Percentiles rank a stretch among this genome's conserved stretches.
phyloP scores from a whole-genome alignment of 371 early-diverging fungal genomes.

The Circinella minor region DNA sequence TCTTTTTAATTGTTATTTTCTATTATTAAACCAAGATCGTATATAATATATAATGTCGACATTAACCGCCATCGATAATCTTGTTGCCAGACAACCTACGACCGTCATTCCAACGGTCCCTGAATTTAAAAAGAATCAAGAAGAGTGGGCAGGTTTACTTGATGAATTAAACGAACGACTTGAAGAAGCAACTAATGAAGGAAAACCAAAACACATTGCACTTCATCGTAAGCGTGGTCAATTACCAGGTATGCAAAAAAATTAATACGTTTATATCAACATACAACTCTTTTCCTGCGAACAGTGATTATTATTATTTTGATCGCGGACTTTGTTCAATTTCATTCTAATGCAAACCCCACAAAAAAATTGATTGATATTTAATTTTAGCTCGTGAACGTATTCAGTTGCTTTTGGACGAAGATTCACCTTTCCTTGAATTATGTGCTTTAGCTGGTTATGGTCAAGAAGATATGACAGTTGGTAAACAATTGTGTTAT shows the following conservation, averaged over 20 bases:
- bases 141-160: conserved; percentile 62
- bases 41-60: conserved; percentile 34
- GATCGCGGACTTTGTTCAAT: background rate
- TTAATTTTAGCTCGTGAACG: conserved; percentile 69
- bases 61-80: conserved; percentile 35
- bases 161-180: conserved; percentile 61
- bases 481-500: conserved; percentile 35
- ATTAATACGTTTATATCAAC: background rate
- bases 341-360: background rate
- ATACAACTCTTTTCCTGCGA: too few species aligned
- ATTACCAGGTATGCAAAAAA: conserved; percentile 57
- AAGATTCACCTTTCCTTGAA: conserved; percentile 78
- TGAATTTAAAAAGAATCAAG: conserved; percentile 64
- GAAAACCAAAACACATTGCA: conserved; percentile 58
- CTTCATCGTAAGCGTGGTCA: conserved; percentile 70
- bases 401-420: conserved; percentile 70
- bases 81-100: conserved; percentile 44
- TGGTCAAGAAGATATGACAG: conserved; percentile 73
- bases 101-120: conserved; percentile 38
- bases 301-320: too few species aligned
- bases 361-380: conserved; percentile 13
- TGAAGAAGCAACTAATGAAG: conserved; percentile 62
- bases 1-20: too few species aligned
- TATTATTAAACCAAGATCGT: background rate
- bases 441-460: conserved; percentile 73